phyloP scores from a whole-genome alignment of 2,329 filamentous ascomycete genomes.

The Exserohilum turcica region DNA sequence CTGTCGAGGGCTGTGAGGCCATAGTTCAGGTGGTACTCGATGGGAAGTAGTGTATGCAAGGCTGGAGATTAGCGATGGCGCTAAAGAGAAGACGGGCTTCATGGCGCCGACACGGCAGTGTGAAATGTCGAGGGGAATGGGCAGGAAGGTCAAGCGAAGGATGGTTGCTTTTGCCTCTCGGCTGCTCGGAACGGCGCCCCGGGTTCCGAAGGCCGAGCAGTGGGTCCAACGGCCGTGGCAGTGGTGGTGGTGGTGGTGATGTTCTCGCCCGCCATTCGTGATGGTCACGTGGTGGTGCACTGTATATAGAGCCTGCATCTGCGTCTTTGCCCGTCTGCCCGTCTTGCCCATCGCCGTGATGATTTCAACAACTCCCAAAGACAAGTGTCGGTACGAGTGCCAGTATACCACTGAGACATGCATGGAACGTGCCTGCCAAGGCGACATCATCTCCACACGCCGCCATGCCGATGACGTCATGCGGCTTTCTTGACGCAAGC shows the following conservation, averaged over 20 bases:
- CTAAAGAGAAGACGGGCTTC: not conserved
- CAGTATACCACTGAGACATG: not conserved
- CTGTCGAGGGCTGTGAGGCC: no score
- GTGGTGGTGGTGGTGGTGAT: constrained; percentile 10
- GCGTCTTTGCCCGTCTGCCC: not conserved
- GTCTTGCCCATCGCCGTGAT: not conserved
- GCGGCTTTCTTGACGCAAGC: constrained; percentile 1
- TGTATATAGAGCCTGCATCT: no score
- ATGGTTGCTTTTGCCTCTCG: not conserved
- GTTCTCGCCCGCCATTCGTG: no score
- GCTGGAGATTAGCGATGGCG: not conserved
- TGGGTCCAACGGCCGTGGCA: constrained; percentile 8
- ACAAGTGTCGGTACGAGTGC: no score
- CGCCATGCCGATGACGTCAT: constrained; percentile 21
- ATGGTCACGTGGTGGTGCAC: no score
- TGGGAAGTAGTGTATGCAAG: no score
- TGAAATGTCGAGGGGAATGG: no score
- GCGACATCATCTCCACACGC: constrained; percentile 7
- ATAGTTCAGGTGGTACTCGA: no score
- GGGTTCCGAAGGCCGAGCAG: constrained; percentile 1
- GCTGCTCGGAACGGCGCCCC: constrained; percentile 7
- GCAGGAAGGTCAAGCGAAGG: constrained; percentile 7
- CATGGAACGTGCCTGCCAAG: constrained; percentile 21
- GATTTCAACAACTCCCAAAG: no score
- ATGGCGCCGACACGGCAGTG: no score